These are phyloP conservation scores for Rhizopus arrhizus DNA, from an alignment of 371 early-diverging fungal species.

Conservation along the genomic window DNA sequence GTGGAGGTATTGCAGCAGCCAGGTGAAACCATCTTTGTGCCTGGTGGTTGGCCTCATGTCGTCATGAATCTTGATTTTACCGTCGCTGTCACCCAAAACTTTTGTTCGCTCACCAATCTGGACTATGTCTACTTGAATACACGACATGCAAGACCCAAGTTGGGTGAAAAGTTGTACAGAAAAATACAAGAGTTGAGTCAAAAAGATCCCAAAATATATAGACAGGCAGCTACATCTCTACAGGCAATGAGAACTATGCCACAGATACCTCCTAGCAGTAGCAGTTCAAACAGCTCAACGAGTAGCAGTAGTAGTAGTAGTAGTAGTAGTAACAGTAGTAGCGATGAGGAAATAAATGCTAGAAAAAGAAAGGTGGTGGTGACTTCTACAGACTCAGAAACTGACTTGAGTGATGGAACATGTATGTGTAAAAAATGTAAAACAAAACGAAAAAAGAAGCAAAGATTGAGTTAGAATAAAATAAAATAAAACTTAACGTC, in stretches of 20 bases:
- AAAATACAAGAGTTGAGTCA: slow-evolving; percentile 49
- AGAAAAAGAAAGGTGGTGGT: slow-evolving; percentile 25
- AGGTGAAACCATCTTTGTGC: slow-evolving; percentile 84
- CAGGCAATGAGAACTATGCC: slow-evolving; percentile 59
- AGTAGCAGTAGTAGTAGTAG: slow-evolving; percentile 39
- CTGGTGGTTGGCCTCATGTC: slow-evolving; percentile 84
- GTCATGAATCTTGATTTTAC: slow-evolving; percentile 85
- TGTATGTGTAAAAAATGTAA: slow-evolving; percentile 70
- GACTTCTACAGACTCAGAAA: slow-evolving; percentile 60
- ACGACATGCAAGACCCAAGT: slow-evolving; percentile 70
- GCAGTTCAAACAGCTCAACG: slow-evolving; percentile 42
- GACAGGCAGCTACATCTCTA: slow-evolving; percentile 47
- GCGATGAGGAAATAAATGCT: background rate
- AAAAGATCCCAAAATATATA: slow-evolving; percentile 43
- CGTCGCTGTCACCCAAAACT: slow-evolving; percentile 84
- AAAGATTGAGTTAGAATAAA: background rate
- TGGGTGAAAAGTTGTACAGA: slow-evolving; percentile 58
- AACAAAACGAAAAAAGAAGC: slow-evolving; percentile 42
- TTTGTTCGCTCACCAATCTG: slow-evolving; percentile 72
- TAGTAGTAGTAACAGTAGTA: slow-evolving; percentile 27
- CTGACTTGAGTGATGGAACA: slow-evolving; percentile 57
- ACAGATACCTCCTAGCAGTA: slow-evolving; percentile 51
- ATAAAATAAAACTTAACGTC: background rate
- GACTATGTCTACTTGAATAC: slow-evolving; percentile 75
- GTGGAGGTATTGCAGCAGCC: slow-evolving; percentile 76